A percentile compares a stretch with the other conserved stretches of the same genome.
Evolutionary conservation across 257 asterid genomes (phyloP).

Genomic region (Solanum paucissectum): DNA sequence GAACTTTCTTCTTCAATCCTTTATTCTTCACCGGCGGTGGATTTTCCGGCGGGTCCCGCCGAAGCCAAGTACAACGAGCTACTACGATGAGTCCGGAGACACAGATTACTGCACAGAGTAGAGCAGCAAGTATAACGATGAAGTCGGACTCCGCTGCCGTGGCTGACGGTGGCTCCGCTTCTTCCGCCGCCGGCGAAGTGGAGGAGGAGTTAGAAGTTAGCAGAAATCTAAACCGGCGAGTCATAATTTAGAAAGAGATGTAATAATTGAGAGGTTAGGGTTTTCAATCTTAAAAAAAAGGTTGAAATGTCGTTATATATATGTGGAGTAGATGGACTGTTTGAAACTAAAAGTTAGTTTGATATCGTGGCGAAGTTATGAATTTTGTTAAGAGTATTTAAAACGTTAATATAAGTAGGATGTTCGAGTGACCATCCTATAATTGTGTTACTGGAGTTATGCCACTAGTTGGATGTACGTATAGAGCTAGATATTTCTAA

Average conservation of each 20-base stretch:
- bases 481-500: neutral
- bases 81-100: constrained; percentile 13
- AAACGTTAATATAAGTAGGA: no score
- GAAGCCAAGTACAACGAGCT: constrained; percentile 22
- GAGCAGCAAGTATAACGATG: constrained; percentile 15
- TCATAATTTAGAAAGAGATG: constrained; percentile 1
- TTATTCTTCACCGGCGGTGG: constrained; percentile 6
- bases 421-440: no score
- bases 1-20: constrained; percentile 18
- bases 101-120: constrained; percentile 19
- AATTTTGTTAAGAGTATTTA: no score
- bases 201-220: neutral
- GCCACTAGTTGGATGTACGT: neutral
- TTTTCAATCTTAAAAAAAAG: neutral
- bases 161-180: constrained; percentile 2
- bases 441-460: no score
- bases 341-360: neutral
- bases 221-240: constrained; percentile 1
- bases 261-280: neutral
- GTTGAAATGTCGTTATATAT: neutral
- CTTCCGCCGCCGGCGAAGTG: neutral
- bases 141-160: constrained; percentile 12
- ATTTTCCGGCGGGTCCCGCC: neutral
- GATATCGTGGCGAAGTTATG: neutral
- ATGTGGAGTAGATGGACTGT: neutral